These are phyloP conservation scores for Allium sativum DNA, from an alignment of 106 monocot genomes.

Conservation along the genomic window DNA sequence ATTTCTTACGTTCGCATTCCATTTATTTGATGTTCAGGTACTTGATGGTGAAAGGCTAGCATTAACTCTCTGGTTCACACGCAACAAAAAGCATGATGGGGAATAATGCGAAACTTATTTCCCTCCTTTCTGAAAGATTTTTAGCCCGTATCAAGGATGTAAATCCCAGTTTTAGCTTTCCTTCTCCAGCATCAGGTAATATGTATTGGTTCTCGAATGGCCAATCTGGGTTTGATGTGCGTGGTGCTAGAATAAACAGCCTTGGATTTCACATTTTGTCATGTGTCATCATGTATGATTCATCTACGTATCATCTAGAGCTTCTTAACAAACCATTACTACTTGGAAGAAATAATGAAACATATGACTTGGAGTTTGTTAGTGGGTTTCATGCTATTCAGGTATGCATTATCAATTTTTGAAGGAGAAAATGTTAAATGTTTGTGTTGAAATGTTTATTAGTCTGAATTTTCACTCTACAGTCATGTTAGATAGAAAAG, in stretches of 20 bases:
- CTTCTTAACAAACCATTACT: slow-evolving; percentile 30
- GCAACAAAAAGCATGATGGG: slow-evolving; percentile 72
- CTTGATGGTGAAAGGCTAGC: slow-evolving; percentile 84
- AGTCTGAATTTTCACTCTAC: too few relatives aligned
- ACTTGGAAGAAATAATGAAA: slow-evolving; percentile 37
- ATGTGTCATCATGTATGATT: slow-evolving; percentile 1
- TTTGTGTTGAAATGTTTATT: too few relatives aligned
- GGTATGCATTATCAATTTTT: slow-evolving; percentile 27
- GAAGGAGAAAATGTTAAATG: background rate
- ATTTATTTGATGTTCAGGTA: slow-evolving; percentile 32
- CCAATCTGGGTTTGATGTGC: slow-evolving; percentile 59
- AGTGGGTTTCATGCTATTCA: slow-evolving; percentile 86
- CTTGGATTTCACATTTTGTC: slow-evolving; percentile 46
- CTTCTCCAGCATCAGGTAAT: slow-evolving; percentile 58
- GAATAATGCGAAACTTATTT: slow-evolving; percentile 73
- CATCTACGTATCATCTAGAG: slow-evolving; percentile 32
- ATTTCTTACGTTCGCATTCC: too few relatives aligned
- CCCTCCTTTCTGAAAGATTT: slow-evolving; percentile 42
- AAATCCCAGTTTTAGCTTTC: slow-evolving; percentile 15
- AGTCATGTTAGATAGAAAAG: too few relatives aligned
- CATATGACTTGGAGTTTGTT: slow-evolving; percentile 48
- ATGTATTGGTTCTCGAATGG: slow-evolving; percentile 83
- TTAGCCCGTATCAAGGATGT: slow-evolving; percentile 2
- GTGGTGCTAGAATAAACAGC: slow-evolving; percentile 40
- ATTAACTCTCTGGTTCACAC: slow-evolving; percentile 90